Percentiles rank a stretch among this genome's conserved stretches.
These are phyloP conservation scores for Anethum foeniculum DNA, from an alignment of 140 eudicot species.

Conservation along the genomic window DNA sequence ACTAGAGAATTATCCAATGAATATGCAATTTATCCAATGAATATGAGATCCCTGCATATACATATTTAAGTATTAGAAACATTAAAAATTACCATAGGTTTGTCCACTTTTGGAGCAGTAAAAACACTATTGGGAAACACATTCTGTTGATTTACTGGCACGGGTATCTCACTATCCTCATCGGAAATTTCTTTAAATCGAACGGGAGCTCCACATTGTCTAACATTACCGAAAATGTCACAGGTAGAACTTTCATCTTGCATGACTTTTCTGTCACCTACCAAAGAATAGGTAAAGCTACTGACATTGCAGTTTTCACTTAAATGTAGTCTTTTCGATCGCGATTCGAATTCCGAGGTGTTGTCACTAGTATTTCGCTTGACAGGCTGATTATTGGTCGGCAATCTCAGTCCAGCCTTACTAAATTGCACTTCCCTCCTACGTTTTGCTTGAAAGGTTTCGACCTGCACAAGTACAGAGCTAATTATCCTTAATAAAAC, in stretches of 20 bases:
- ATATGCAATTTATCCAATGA: background rate
- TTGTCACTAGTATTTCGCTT: constrained; percentile 32
- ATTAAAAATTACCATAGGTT: constrained; percentile 31
- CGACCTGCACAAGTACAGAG: constrained; percentile 33
- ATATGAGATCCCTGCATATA: background rate
- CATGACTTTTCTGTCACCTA: constrained; percentile 18
- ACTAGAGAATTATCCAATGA: background rate
- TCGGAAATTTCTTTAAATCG: constrained; percentile 20
- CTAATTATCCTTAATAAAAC: background rate
- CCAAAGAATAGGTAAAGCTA: constrained; percentile 16
- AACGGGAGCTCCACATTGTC: constrained; percentile 10
- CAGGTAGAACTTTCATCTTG: constrained; percentile 8
- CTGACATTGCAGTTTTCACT: constrained; percentile 2
- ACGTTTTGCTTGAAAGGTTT: constrained; percentile 71
- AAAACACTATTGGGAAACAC: constrained; percentile 13
- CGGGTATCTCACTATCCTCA: constrained; percentile 20
- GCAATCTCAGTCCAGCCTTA: constrained; percentile 56
- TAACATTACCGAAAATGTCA: constrained; percentile 15
- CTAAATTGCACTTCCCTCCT: constrained; percentile 74
- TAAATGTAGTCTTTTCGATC: constrained; percentile 9
- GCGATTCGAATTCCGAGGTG: constrained; percentile 22
- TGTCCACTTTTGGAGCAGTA: constrained; percentile 13
- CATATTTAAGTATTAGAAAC: background rate
- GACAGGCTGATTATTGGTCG: constrained; percentile 36
- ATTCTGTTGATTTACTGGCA: constrained; percentile 21